Evolutionary conservation across 164 flowering plant species (phyloP), one percentile per base, ranked within the genome.

Genomic region (Macadamia tetraphylla): DNA sequence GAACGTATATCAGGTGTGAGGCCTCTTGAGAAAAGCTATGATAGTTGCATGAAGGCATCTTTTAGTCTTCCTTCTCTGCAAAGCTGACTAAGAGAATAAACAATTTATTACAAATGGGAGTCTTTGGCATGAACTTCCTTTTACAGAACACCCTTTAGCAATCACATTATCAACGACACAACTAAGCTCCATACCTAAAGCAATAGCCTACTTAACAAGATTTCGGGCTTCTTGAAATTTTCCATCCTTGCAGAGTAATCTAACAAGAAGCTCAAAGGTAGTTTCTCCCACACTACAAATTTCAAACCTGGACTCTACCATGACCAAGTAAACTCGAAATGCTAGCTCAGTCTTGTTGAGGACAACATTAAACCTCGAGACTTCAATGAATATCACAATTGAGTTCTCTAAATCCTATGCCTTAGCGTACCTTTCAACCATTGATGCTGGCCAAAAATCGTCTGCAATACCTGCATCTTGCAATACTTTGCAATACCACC

Each of bases 221-320:
- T 74, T 78, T 71, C 92, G 84, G 0, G 90, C 91, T 67, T 92
- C 85, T 52, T 71, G 88, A 82, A 90, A 74, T 81, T 73, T 89
- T 32, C 83, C 81, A 65, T 81, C 81, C 62, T 68, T 61, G 60
- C 92, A 87, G 1, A 90, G 81, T 66, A 79, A 56, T 59, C 77
- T 77, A 61, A 81, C 68, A 29, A 85, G 79, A 76, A 64, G 65
- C 52, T 85, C 86, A 60, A 78, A 70, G 11, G 58, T 44, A 40
- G 62, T 56, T 48, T 53, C 73, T 44, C 79, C 83, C 9, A 44
- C 77, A 66, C 69, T 67, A 67, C 70, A 78, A 30, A 71, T 63
- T 51, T 48, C 62, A 44, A 72, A 53, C 15, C 84, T 81, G 60
- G 51, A 65, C 53, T 80, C 86, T 31, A 86, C 62, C 86, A 85